Conservation (phyloP, 2,329 filamentous ascomycete genomes). For the Fusarium vanettenii region DNA sequence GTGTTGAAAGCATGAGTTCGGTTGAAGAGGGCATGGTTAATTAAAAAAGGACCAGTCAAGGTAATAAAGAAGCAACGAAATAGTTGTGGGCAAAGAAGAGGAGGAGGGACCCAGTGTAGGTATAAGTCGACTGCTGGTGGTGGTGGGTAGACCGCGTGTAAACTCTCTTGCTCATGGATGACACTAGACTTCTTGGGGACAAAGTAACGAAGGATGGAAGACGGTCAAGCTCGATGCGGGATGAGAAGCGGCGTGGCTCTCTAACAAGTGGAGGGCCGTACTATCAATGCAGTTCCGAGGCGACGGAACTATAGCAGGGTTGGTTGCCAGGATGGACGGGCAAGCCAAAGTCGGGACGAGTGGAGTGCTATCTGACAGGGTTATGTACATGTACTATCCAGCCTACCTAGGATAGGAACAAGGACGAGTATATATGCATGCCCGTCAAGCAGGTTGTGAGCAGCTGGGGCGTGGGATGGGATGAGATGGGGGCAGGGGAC, state of each 20-base stretch:
- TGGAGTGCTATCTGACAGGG: slow-evolving; percentile 29
- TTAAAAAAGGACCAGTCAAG: slow-evolving; percentile 6
- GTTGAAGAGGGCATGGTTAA: slow-evolving; percentile 40
- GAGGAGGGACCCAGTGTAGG: slow-evolving; percentile 25
- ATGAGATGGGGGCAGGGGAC: not conserved
- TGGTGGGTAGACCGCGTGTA: slow-evolving; percentile 3
- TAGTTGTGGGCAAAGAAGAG: slow-evolving; percentile 5
- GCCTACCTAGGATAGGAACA: not conserved
- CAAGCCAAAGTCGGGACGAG: slow-evolving; percentile 21
- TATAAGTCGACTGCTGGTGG: slow-evolving; percentile 21
- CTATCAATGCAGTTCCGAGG: slow-evolving; percentile 32
- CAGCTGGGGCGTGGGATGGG: not conserved
- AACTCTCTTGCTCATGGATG: slow-evolving; percentile 34
- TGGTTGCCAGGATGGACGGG: slow-evolving; percentile 25
- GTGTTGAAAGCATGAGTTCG: slow-evolving; percentile 31
- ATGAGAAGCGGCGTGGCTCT: slow-evolving; percentile 33
- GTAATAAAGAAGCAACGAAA: slow-evolving; percentile 3
- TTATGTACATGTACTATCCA: slow-evolving; percentile 24
- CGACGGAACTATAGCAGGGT: slow-evolving; percentile 39
- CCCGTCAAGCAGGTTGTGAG: not conserved
- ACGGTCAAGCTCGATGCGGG: slow-evolving; percentile 35
- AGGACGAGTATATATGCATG: slow-evolving; percentile 6
- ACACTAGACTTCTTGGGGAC: slow-evolving; percentile 45
- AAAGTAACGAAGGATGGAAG: slow-evolving; percentile 46
- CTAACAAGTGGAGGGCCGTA: slow-evolving; percentile 28